phyloP scores from a whole-genome alignment of 257 asterid species.

The Agastache rugosa region DNA sequence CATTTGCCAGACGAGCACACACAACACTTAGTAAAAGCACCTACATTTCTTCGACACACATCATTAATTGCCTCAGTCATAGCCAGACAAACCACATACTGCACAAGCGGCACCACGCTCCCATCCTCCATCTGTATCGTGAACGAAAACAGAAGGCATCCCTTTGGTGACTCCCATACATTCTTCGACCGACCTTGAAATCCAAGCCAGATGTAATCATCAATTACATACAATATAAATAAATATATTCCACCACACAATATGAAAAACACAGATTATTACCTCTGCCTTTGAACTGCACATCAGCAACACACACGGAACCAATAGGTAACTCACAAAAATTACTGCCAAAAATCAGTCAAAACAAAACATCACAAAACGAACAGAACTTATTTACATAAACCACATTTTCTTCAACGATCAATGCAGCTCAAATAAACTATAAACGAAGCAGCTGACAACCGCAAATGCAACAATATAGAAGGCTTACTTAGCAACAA shows the following conservation, averaged over 20 bases:
- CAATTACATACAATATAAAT: conserved; percentile 17
- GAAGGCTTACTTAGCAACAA: conserved; percentile 65
- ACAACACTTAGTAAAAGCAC: conserved; percentile 32
- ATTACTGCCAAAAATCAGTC: conserved; percentile 55
- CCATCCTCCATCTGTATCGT: conserved; percentile 94
- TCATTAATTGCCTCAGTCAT: conserved; percentile 86
- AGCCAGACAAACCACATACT: conserved; percentile 87
- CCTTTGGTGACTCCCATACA: conserved; percentile 95
- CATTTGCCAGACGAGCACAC: background rate
- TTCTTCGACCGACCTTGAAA: conserved; percentile 79
- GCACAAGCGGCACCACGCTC: conserved; percentile 83
- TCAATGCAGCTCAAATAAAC: background rate
- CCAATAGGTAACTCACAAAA: conserved; percentile 80
- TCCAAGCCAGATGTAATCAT: conserved; percentile 22
- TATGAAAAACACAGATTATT: conserved; percentile 27
- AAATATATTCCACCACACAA: background rate
- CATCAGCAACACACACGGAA: conserved; percentile 84
- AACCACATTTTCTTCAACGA: conserved; percentile 18
- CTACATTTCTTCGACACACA: conserved; percentile 68
- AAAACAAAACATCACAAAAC: conserved; percentile 6
- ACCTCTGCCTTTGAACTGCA: conserved; percentile 97
- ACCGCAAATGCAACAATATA: background rate
- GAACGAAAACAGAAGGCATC: conserved; percentile 93
- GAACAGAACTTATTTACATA: background rate
- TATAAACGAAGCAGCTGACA: conserved; percentile 8